These are phyloP conservation scores for Lolium perenne DNA, from an alignment of 176 grass and related monocot species.

Conservation along the genomic window DNA sequence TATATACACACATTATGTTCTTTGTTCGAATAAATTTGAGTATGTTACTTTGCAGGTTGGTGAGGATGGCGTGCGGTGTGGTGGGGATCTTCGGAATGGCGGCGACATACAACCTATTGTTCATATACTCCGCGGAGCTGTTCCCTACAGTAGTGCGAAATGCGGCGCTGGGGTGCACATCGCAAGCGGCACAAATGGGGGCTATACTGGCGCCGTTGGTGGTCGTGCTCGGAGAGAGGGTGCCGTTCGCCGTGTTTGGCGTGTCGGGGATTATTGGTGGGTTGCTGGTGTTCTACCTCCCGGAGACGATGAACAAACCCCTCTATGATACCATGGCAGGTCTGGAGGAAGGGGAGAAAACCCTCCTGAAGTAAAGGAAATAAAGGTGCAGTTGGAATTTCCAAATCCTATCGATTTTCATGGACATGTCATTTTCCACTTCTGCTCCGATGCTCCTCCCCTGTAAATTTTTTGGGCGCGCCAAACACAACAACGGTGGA, in stretches of 20 bases:
- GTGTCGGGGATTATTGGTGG: conserved; percentile 65
- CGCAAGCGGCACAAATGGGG: conserved; percentile 75
- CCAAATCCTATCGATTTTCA: background rate
- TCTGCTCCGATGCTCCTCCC: no score
- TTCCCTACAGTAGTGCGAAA: conserved; percentile 92
- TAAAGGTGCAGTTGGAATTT: background rate
- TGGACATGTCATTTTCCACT: background rate
- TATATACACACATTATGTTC: background rate
- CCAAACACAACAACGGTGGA: no score
- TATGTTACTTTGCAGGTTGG: conserved; percentile 37
- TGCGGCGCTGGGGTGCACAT: conserved; percentile 72
- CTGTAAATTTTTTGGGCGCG: no score
- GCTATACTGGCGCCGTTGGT: conserved; percentile 83
- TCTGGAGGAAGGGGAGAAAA: conserved; percentile 70
- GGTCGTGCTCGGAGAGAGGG: conserved; percentile 65
- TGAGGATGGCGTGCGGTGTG: conserved; percentile 75
- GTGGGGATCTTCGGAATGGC: conserved; percentile 91
- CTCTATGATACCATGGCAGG: conserved; percentile 89
- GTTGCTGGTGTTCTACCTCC: conserved; percentile 64
- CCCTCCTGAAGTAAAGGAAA: conserved; percentile 47
- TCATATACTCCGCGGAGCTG: conserved; percentile 91
- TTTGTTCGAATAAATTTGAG: background rate
- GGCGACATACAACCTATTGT: conserved; percentile 87
- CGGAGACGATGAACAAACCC: conserved; percentile 84
- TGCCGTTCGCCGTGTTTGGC: conserved; percentile 86